phyloP scores from a whole-genome alignment of 106 monocot species.

The Cymbidium sinense region DNA sequence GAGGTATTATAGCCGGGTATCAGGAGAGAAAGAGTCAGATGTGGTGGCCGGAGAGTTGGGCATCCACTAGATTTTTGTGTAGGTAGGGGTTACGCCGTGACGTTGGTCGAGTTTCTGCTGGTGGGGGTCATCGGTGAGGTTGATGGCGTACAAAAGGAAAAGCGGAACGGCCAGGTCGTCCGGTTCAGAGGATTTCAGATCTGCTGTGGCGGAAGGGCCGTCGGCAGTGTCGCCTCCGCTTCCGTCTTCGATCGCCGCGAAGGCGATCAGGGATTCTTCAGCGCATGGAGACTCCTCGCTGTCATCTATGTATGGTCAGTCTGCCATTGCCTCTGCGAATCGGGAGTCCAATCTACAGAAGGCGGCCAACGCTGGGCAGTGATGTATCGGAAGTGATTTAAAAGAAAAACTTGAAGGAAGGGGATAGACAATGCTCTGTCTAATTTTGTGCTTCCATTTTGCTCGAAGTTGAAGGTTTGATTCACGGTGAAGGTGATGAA shows the following conservation, averaged over 20 bases:
- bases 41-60: neutral
- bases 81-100: neutral
- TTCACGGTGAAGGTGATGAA: too few species aligned
- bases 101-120: neutral
- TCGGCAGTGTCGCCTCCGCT: slow-evolving; percentile 1
- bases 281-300: slow-evolving; percentile 66
- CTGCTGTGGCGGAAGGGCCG: neutral
- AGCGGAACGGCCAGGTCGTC: slow-evolving; percentile 25
- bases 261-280: slow-evolving; percentile 75
- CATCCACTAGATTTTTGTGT: neutral
- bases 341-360: slow-evolving; percentile 8
- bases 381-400: too few species aligned
- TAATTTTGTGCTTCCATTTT: too few species aligned
- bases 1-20: neutral
- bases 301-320: slow-evolving; percentile 58
- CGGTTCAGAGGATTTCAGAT: slow-evolving; percentile 42
- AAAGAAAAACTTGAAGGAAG: too few species aligned
- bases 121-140: neutral
- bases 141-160: slow-evolving; percentile 70
- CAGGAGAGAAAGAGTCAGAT: neutral
- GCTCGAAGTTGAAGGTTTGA: too few species aligned
- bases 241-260: slow-evolving; percentile 54
- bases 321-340: slow-evolving; percentile 21
- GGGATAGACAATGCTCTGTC: too few species aligned
- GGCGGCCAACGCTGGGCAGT: neutral